Base-by-base conservation (phyloP, 2,329 filamentous ascomycete species). In the Acephala macrosclerotiorum region DNA sequence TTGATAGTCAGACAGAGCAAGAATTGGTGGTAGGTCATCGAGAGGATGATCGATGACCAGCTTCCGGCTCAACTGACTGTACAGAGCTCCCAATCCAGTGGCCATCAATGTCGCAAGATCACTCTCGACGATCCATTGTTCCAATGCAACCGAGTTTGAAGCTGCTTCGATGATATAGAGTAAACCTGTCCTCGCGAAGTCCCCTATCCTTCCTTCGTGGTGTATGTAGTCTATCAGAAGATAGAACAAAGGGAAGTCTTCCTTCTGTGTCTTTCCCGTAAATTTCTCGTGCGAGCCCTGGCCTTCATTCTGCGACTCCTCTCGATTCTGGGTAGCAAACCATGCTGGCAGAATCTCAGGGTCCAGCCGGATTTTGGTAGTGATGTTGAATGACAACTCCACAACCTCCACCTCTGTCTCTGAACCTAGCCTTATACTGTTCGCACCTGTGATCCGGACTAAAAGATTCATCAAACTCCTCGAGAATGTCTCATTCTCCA, bases 41-140 rank as follows among this genome's bases (percentile, higher is more conserved):
- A 88, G 80, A n/a, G 87, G 85, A 76, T 94, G 89, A 68, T 94
- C 85, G 69, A 97, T 90, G 61, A 95, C 91, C 66, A 96, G 83
- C 80, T 97, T 94, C 68, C 91, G 88, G 72, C 87, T 89, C 67
- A 89, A 80, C 72, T 89, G 87, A 72, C 85, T 88, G 76, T 89
- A 87, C 56, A 90, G 75, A 84, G 87, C 96, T 18, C 96, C 96
- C 0, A 99, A 81, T 0, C 96, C 96, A 0, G 94, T 98, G 3
- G 96, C 96, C 96, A 99, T 98, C 70, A 98, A 83, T 0, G 96
- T 98, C 14, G 96, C 96, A 60, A 99, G 83, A 77, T 99, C 96
- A 77, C 95, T 97, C 76, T 97, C 94, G 56, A 98, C 93, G 70
- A 99, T 92, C 96, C 96, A 99, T 74, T 93, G 92, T 80, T 99